Base-by-base conservation (phyloP, 75 land plant genomes). In the Chamaecyparis obtusa region DNA sequence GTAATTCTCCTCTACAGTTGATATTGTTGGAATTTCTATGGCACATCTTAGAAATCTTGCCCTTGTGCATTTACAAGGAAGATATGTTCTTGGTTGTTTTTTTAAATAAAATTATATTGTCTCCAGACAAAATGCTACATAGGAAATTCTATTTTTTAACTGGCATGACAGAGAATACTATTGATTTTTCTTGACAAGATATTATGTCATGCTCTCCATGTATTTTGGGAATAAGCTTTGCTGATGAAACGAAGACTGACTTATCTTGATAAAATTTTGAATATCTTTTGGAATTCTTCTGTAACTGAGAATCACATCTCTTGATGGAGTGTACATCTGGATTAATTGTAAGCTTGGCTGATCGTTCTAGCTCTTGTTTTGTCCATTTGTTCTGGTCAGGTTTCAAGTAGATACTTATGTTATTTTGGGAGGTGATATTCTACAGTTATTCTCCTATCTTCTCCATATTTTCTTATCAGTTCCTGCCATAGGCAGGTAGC, bases 31-130 rank as follows among this genome's bases (percentile, higher is more conserved):
- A 80, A 80, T 14, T 27, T 43, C 49, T 80, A n/a, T 41, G 27
- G 27, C 49, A 80, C 83, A 21, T 43, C 95, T 36, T 97, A 14
- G 43, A 96, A 84, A 94, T 97, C 60, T 19, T 56, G 17, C 17
- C 5, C 21, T 19, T 3, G 2, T 56, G 60, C 60, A 56, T 56
- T 56, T 3, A 56, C 16, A 56, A 56, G 17, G 21, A 56, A 56
- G 24, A 56, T 17, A 56, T 19, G 5, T 56, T 17, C 60, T 56
- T 56, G 60, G n/a, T 60, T 81, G n/a, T 19, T 10, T 27, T 27
- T 21, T n/a, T 21, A 81, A 44, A 30, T 30, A n/a, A 43, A 43
- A 14, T 81, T 30, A 44, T 46, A 10, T 46, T n/a, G 32, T 81
- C 48, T 81, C 9, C 4, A 24, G 83, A 81, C 10, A 81, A 44